Conservation (phyloP, 768 basidiomycete species). For the Amanita muscaria region DNA sequence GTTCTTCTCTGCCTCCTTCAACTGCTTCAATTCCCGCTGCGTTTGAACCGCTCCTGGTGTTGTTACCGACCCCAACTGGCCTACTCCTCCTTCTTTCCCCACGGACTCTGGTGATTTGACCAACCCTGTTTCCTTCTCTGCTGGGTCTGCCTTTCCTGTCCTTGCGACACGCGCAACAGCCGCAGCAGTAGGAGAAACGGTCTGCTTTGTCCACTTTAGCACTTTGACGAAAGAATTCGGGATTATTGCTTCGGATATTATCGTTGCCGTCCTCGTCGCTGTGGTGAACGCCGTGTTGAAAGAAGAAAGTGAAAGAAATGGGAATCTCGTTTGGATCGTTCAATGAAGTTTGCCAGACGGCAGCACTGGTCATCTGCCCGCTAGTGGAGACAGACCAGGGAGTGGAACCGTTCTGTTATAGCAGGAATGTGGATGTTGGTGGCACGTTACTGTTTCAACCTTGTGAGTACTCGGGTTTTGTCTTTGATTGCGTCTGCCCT, state of each 20-base stretch:
- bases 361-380: conserved; percentile 92
- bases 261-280: too few relatives aligned
- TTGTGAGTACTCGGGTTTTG: conserved; percentile 48
- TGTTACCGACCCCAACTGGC: too few relatives aligned
- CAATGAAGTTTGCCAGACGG: conserved; percentile 77
- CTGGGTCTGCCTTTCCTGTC: background rate
- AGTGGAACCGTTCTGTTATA: conserved; percentile 59
- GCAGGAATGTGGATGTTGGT: conserved; percentile 63
- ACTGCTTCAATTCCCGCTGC: too few relatives aligned
- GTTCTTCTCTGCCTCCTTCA: too few relatives aligned
- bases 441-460: conserved; percentile 95
- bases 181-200: background rate
- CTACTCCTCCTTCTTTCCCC: too few relatives aligned
- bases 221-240: too few relatives aligned
- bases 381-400: conserved; percentile 68
- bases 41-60: too few relatives aligned
- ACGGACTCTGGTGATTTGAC: too few relatives aligned
- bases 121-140: background rate
- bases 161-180: background rate
- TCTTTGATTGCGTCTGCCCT: too few relatives aligned
- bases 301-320: conserved; percentile 28
- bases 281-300: too few relatives aligned
- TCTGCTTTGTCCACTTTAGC: background rate
- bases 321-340: conserved; percentile 88
- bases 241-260: background rate